Evolutionary conservation across 768 basidiomycete genomes (phyloP).

Genomic region (Termitomyces sp.): DNA sequence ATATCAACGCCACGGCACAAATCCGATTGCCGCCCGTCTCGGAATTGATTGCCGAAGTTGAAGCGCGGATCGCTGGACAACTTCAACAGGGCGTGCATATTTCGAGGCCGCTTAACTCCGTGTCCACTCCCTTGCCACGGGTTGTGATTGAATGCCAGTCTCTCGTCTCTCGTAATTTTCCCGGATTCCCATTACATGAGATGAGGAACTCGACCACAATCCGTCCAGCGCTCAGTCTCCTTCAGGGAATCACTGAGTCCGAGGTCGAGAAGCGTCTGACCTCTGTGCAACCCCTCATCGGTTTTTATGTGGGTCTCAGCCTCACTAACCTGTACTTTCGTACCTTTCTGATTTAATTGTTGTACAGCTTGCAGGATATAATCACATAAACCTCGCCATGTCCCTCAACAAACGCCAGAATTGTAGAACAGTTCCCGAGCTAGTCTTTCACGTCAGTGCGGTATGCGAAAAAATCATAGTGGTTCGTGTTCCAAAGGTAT

Average conservation of each 20-base stretch:
- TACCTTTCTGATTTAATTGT: background rate
- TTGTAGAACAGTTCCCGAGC: background rate
- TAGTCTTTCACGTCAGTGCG: background rate
- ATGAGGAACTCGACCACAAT: background rate
- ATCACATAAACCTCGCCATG: background rate
- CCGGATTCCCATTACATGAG: background rate
- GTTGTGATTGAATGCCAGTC: background rate
- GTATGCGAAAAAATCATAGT: background rate
- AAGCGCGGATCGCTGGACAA: background rate
- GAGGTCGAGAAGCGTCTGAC: background rate
- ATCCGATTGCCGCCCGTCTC: background rate
- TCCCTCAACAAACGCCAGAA: background rate
- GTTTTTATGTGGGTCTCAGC: background rate
- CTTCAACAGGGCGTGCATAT: background rate
- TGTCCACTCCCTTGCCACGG: background rate
- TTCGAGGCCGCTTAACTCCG: background rate
- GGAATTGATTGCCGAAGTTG: slow-evolving; percentile 1
- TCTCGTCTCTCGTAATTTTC: background rate
- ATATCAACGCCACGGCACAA: background rate
- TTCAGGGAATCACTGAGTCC: background rate
- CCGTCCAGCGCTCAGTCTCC: background rate
- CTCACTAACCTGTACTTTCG: background rate
- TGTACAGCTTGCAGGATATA: background rate
- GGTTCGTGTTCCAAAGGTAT: background rate
- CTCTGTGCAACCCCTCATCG: background rate